Conservation (phyloP, 257 asterid species). For the Plantago ovata region DNA sequence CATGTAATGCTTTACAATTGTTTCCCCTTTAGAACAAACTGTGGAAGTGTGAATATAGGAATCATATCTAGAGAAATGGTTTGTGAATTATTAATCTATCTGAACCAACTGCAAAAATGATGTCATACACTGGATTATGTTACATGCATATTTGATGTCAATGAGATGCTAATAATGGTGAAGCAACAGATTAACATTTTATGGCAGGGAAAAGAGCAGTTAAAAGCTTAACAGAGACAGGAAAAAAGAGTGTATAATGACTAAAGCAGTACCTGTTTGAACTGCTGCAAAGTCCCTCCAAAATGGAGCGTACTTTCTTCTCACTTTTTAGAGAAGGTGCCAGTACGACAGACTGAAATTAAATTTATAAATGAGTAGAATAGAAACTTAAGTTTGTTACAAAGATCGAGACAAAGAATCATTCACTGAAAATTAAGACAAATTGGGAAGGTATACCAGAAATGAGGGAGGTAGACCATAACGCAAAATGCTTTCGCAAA, state of each 20-base stretch:
- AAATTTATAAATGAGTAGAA: conserved; percentile 8
- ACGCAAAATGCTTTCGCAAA: conserved; percentile 83
- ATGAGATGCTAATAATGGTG: too few relatives aligned
- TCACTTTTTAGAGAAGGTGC: conserved; percentile 79
- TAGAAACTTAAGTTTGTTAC: conserved; percentile 10
- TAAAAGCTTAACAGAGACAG: too few relatives aligned
- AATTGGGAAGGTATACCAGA: conserved; percentile 28
- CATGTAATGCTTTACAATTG: too few relatives aligned
- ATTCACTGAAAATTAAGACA: neutral
- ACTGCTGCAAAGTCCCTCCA: conserved; percentile 61
- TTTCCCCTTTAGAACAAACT: too few relatives aligned
- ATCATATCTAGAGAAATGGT: too few relatives aligned
- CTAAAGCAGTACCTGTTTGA: conserved; percentile 80
- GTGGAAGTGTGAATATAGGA: too few relatives aligned
- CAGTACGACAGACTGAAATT: conserved; percentile 73
- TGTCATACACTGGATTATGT: too few relatives aligned
- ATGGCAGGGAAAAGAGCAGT: neutral
- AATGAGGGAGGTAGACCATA: conserved; percentile 77
- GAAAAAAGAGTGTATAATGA: too few relatives aligned
- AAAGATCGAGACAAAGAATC: conserved; percentile 1
- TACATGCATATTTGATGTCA: too few relatives aligned
- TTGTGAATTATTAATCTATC: too few relatives aligned
- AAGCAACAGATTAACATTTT: neutral
- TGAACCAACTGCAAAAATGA: too few relatives aligned
- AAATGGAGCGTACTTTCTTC: conserved; percentile 80